Conservation (phyloP, 768 basidiomycete genomes). For the Psilocybe cyanescens region DNA sequence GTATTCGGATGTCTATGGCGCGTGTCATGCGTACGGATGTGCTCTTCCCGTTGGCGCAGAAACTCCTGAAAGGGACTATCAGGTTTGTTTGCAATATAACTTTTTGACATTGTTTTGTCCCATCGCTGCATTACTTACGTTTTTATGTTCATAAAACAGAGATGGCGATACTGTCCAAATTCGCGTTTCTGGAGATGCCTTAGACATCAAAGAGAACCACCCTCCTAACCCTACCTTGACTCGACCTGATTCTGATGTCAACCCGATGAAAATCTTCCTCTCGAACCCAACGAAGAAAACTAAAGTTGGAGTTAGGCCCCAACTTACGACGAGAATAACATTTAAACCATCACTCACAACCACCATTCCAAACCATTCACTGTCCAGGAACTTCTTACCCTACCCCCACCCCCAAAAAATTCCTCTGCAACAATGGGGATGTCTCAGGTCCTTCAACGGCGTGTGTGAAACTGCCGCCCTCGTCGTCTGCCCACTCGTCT, state of each 20-base stretch:
- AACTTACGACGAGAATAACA: no score
- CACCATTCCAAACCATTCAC: neutral
- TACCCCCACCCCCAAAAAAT: no score
- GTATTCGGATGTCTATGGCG: no score
- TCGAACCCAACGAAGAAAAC: neutral
- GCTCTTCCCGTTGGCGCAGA: conserved; percentile 81
- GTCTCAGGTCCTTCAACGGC: no score
- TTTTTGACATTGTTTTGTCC: conserved; percentile 43
- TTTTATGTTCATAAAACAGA: conserved; percentile 29
- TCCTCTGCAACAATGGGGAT: no score
- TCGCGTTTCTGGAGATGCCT: conserved; percentile 41
- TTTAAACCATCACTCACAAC: neutral
- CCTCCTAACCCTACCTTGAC: conserved; percentile 43
- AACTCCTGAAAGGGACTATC: conserved; percentile 78
- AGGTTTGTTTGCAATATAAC: neutral
- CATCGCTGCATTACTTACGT: neutral
- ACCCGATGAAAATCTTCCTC: neutral
- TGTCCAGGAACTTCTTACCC: neutral
- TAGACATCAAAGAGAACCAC: conserved; percentile 44
- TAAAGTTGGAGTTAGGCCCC: neutral
- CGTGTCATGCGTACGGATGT: conserved; percentile 77
- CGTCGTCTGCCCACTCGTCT: no score
- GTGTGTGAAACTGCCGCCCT: no score
- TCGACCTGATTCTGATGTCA: conserved; percentile 28
- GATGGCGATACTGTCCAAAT: conserved; percentile 73